Evolutionary conservation across 1,284 basidiomycete genomes (phyloP).

Genomic region (Schizophyllum amplum): DNA sequence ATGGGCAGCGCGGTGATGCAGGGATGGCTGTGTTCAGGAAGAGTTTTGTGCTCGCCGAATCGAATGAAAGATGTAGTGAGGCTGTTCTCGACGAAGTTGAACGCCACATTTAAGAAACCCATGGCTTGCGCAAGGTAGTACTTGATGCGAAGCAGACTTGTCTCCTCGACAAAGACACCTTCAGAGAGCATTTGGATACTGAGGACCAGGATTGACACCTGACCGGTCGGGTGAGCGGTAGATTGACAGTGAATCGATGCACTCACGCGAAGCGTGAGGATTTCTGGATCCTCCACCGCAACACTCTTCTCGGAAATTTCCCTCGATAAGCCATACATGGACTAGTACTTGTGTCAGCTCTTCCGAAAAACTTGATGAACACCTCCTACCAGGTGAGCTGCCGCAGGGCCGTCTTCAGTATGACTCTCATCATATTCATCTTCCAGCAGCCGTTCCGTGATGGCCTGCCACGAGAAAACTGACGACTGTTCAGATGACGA

Average conservation of each 20-base stretch:
- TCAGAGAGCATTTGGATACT: conserved; percentile 58
- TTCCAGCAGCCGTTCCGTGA: conserved; percentile 50
- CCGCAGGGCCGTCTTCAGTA: conserved; percentile 31
- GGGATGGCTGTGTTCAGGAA: conserved; percentile 38
- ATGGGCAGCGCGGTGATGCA: conserved; percentile 50
- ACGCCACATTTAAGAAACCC: conserved; percentile 45
- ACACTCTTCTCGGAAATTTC: conserved; percentile 16
- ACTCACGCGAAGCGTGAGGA: neutral
- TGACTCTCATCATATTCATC: conserved; percentile 38
- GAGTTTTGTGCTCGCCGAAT: conserved; percentile 35
- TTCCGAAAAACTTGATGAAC: neutral
- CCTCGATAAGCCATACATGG: conserved; percentile 37
- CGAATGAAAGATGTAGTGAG: conserved; percentile 42
- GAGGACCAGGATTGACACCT: conserved; percentile 51
- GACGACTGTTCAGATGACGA: conserved; percentile 1
- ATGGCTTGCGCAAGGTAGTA: conserved; percentile 43
- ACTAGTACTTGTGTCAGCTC: conserved; percentile 21
- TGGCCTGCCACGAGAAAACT: conserved; percentile 54
- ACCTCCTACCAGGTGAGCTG: conserved; percentile 33
- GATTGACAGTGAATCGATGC: neutral
- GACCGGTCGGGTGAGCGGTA: neutral
- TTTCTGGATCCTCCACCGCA: neutral
- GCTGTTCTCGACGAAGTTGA: conserved; percentile 33
- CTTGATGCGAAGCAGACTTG: conserved; percentile 53
- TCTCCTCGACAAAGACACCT: conserved; percentile 43